A percentile compares a stretch with the other conserved stretches of the same genome.
Evolutionary conservation across 1,284 basidiomycete species (phyloP).

Genomic region (Macrocystidia cucumis): DNA sequence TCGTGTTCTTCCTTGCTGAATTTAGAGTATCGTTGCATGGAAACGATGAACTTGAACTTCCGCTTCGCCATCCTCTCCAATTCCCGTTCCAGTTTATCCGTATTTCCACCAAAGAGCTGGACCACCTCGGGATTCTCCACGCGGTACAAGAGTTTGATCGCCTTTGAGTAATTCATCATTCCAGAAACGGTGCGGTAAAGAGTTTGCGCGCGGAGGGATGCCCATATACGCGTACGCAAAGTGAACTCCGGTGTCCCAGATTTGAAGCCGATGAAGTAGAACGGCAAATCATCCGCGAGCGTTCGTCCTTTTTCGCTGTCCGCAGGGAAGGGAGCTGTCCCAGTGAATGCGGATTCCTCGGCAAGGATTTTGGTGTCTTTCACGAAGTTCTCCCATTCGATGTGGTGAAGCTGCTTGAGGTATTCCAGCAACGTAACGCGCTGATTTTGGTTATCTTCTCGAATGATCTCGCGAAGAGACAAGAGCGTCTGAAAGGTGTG

Average conservation of each 20-base stretch:
- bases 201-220: constrained; percentile 95
- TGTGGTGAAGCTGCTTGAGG: constrained; percentile 94
- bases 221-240: constrained; percentile 98
- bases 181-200: constrained; percentile 98
- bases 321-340: constrained; percentile 68
- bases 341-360: constrained; percentile 88
- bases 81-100: constrained; percentile 94
- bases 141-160: constrained; percentile 98
- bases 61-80: constrained; percentile 95
- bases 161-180: constrained; percentile 99
- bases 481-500: constrained; percentile 60
- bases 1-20: constrained; percentile 99
- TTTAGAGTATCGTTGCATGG: constrained; percentile 99
- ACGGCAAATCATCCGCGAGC: constrained; percentile 92
- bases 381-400: constrained; percentile 99
- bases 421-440: constrained; percentile 95
- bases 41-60: constrained; percentile 99
- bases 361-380: constrained; percentile 99
- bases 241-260: constrained; percentile 98
- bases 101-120: constrained; percentile 95
- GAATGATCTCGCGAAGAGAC: constrained; percentile 91
- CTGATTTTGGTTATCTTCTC: constrained; percentile 92
- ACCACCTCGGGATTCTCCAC: constrained; percentile 99
- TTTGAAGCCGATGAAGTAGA: constrained; percentile 99
- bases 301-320: constrained; percentile 87